These are phyloP conservation scores for Trichoderma asperellum DNA, from an alignment of 2,329 filamentous ascomycete species.

Conservation along the genomic window DNA sequence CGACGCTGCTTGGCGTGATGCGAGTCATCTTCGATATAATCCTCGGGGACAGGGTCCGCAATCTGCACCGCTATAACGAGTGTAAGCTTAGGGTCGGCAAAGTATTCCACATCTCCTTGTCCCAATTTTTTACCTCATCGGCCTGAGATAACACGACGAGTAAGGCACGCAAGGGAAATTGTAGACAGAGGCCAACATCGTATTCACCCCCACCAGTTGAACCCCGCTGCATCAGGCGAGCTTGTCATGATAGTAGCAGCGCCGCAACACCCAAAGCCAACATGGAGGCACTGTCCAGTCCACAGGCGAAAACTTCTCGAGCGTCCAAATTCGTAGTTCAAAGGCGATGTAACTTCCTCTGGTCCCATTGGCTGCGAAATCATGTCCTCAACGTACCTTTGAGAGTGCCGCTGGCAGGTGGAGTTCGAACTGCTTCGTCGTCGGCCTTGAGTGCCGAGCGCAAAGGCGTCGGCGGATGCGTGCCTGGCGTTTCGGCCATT, in stretches of 20 bases:
- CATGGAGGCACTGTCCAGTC: neutral
- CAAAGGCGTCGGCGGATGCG: slow-evolving; percentile 36
- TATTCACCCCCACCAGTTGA: slow-evolving; percentile 12
- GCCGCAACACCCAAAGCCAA: slow-evolving; percentile 12
- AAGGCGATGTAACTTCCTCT: neutral
- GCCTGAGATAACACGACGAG: slow-evolving; percentile 11
- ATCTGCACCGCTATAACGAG: slow-evolving; percentile 57
- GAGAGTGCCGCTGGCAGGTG: slow-evolving; percentile 43
- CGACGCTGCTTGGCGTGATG: slow-evolving; percentile 38
- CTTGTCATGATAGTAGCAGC: neutral
- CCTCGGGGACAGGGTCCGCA: slow-evolving; percentile 52
- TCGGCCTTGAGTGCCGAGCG: slow-evolving; percentile 52
- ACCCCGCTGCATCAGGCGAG: slow-evolving; percentile 12
- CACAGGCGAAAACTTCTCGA: neutral
- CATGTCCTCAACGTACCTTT: slow-evolving; percentile 48
- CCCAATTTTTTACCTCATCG: slow-evolving; percentile 2
- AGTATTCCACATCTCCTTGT: neutral
- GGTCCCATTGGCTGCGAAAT: neutral
- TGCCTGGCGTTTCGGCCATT: slow-evolving; percentile 37
- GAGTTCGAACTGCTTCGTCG: slow-evolving; percentile 45
- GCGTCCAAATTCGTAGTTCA: neutral
- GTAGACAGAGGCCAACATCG: neutral
- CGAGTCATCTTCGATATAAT: slow-evolving; percentile 41
- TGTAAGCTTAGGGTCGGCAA: slow-evolving; percentile 26
- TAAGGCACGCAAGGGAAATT: neutral